Percentiles rank a stretch among this genome's conserved stretches.
Conservation (phyloP, 164 flowering plant species). For the Tetracentron sinense region DNA sequence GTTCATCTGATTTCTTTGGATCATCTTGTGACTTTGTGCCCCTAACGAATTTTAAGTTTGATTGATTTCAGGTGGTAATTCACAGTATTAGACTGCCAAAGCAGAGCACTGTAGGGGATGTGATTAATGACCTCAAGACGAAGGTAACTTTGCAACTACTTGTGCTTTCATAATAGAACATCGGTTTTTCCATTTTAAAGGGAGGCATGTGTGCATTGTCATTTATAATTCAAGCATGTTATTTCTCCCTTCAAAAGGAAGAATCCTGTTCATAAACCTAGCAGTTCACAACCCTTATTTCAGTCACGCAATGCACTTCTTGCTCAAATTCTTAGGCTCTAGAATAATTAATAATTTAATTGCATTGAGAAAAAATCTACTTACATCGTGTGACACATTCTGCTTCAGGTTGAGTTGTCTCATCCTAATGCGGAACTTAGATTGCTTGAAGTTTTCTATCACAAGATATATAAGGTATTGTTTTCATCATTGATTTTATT, state of each 20-base stretch:
- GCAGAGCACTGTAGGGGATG: constrained; percentile 62
- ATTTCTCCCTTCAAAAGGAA: background rate
- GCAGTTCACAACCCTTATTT: background rate
- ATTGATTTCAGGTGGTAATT: constrained; percentile 37
- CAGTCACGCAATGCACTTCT: background rate
- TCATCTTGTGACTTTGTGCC: background rate
- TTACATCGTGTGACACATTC: background rate
- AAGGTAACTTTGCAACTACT: constrained; percentile 28
- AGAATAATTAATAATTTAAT: background rate
- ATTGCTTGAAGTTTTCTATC: constrained; percentile 62
- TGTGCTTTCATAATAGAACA: no score
- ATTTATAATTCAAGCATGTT: background rate
- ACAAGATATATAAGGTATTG: constrained; percentile 64
- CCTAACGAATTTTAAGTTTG: background rate
- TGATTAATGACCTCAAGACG: constrained; percentile 42
- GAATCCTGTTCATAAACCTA: background rate
- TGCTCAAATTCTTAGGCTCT: background rate
- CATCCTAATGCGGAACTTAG: constrained; percentile 58
- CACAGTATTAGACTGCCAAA: constrained; percentile 53
- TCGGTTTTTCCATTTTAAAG: no score
- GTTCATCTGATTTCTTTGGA: background rate
- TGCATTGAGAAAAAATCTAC: background rate
- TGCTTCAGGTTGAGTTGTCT: constrained; percentile 54
- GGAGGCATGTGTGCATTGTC: no score
- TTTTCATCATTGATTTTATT: background rate